Evolutionary conservation across 768 basidiomycete species (phyloP).

Genomic region (Termitomyces sp.): DNA sequence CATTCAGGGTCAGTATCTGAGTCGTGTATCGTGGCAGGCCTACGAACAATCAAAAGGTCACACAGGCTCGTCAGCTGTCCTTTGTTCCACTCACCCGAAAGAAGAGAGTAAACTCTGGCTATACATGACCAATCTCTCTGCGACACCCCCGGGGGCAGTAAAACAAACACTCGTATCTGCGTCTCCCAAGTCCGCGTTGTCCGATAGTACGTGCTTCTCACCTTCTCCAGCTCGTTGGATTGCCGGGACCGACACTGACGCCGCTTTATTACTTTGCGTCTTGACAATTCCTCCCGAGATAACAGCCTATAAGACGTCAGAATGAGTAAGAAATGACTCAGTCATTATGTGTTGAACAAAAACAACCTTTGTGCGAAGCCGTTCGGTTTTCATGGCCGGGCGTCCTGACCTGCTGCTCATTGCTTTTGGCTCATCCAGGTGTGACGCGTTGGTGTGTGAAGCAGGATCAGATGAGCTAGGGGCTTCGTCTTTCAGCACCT

Average conservation of each 20-base stretch:
- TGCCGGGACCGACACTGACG: slow-evolving; percentile 13
- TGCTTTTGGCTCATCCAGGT: background rate
- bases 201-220: slow-evolving; percentile 4
- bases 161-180: slow-evolving; percentile 27
- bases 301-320: slow-evolving; percentile 16
- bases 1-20: slow-evolving; percentile 11
- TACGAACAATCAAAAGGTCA: slow-evolving; percentile 13
- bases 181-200: slow-evolving; percentile 10
- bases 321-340: slow-evolving; percentile 6
- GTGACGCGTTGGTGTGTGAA: background rate
- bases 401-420: background rate
- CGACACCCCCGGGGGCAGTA: slow-evolving; percentile 33
- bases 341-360: slow-evolving; percentile 4
- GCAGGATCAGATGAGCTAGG: background rate
- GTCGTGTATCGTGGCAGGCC: slow-evolving; percentile 9
- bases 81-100: slow-evolving; percentile 37
- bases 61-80: slow-evolving; percentile 9
- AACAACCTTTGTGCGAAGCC: slow-evolving; percentile 11
- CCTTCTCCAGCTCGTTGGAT: background rate
- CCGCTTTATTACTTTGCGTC: slow-evolving; percentile 15
- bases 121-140: slow-evolving; percentile 47
- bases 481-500: slow-evolving; percentile 21
- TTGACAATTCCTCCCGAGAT: slow-evolving; percentile 28
- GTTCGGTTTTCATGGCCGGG: slow-evolving; percentile 11
- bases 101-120: slow-evolving; percentile 43